Evolutionary conservation across 257 asterid genomes (phyloP), one percentile per base, ranked within the genome.

Genomic region (Rubia yunnanensis): DNA sequence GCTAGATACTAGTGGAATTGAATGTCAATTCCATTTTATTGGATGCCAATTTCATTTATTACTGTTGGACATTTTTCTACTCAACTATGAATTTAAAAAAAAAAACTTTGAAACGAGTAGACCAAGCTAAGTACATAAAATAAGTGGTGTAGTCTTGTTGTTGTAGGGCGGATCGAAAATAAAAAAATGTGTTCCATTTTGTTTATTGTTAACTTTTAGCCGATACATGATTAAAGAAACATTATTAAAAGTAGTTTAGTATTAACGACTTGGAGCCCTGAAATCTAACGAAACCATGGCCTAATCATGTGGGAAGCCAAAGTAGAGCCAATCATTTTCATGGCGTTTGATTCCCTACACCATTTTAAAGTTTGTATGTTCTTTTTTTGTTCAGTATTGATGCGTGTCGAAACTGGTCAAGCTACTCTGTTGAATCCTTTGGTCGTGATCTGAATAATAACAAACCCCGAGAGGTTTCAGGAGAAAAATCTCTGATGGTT

Each of bases 201-300:
- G 52, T 34, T 31, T 4, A 36, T 50, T 61, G 13, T 23, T 70
- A 61, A 35, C 48, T 36, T n/a, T 48, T 8, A 10, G 26, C 24
- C 53, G 60, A 48, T 48, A 48, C 18, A 65, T 64, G 57, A 34
- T 49, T 69, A 31, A 30, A 61, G 48, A 60, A 48, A 49, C 44
- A 31, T 20, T 28, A n/a, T 30, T 15, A 30, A 65, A 30, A 10
- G 31, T 15, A 44, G 20, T 62, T 14, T 44, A 26, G 30, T 24
- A 70, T 52, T 61, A 50, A 50, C 15, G 22, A 28, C n/a, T 20
- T 28, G 67, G 22, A 30, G 68, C 38, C 34, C 28, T 44, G 74
- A 73, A 71, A 80, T 71, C 80, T 75, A 60, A 67, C 57, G 73
- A 75, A 73, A 56, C 70, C 74, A 28, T 53, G 49, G 48, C 72